phyloP scores from a whole-genome alignment of 169 alveolate genomes.

The Cryptosporidium tyzzeri region DNA sequence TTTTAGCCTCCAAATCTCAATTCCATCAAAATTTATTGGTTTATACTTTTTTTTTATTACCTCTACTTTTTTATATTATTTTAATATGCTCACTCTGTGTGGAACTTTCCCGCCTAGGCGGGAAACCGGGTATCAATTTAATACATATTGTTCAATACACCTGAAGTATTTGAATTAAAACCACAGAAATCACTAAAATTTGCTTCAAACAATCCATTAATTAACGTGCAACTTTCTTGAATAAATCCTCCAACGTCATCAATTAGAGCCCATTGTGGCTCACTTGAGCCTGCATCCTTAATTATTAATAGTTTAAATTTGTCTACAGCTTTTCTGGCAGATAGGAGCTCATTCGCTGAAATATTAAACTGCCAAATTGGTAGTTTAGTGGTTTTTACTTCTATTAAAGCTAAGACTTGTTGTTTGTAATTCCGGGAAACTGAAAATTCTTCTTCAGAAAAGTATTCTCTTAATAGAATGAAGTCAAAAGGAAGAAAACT shows the following conservation, averaged over 20 bases:
- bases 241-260: constrained; percentile 20
- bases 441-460: not conserved
- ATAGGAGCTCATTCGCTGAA: constrained; percentile 30
- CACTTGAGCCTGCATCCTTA: constrained; percentile 69
- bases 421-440: not conserved
- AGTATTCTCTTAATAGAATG: constrained; percentile 26
- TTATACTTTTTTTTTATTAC: not conserved
- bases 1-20: constrained; percentile 3
- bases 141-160: not conserved
- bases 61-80: not conserved
- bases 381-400: constrained; percentile 64
- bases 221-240: not conserved
- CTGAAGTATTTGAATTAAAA: not conserved
- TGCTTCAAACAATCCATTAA: constrained; percentile 47
- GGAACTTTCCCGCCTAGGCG: constrained; percentile 36
- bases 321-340: not conserved
- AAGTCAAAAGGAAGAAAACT: constrained; percentile 60
- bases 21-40: not conserved
- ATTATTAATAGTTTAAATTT: constrained; percentile 40
- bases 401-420: constrained; percentile 50
- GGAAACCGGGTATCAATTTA: constrained; percentile 34
- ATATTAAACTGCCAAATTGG: constrained; percentile 75
- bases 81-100: constrained; percentile 28
- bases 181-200: not conserved
- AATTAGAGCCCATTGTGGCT: constrained; percentile 52